Evolutionary conservation across 2,329 filamentous ascomycete species (phyloP).

Genomic region (Fusarium sarcochroum): DNA sequence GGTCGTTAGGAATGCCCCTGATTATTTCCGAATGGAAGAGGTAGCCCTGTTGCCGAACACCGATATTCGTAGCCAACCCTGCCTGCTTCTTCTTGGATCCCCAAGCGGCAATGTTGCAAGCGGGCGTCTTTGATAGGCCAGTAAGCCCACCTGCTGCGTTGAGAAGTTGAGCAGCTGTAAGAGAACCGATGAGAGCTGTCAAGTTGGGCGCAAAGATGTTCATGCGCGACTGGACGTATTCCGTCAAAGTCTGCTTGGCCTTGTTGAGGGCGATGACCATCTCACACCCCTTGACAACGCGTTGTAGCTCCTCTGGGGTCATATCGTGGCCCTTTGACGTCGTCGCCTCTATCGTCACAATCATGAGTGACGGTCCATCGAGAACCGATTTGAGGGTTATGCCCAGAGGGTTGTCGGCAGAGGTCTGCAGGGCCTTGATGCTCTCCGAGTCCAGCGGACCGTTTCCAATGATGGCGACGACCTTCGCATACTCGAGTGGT

Average conservation of each 20-base stretch:
- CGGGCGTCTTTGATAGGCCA: constrained; percentile 90
- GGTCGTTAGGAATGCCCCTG: constrained; percentile 83
- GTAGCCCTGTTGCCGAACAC: constrained; percentile 91
- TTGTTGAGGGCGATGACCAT: constrained; percentile 90
- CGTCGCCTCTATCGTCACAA: constrained; percentile 94
- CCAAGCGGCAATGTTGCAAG: constrained; percentile 92
- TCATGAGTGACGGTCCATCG: constrained; percentile 92
- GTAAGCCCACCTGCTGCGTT: constrained; percentile 92
- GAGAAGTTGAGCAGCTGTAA: constrained; percentile 96
- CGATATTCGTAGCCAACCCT: constrained; percentile 92
- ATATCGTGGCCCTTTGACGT: constrained; percentile 87
- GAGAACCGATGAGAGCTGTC: constrained; percentile 88
- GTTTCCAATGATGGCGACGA: constrained; percentile 93
- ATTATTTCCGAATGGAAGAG: constrained; percentile 94
- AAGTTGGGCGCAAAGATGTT: constrained; percentile 95
- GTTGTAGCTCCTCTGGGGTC: constrained; percentile 78
- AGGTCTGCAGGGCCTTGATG: constrained; percentile 84
- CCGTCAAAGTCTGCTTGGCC: constrained; percentile 87
- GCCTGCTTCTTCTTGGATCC: constrained; percentile 89
- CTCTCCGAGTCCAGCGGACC: constrained; percentile 85
- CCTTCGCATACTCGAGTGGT: constrained; percentile 94
- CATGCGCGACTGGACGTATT: constrained; percentile 98
- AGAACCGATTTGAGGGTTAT: constrained; percentile 83
- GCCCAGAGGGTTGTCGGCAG: constrained; percentile 82
- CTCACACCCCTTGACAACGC: constrained; percentile 83